Evolutionary conservation across 1,284 basidiomycete species (phyloP).

Genomic region (Ustilago nuda): DNA sequence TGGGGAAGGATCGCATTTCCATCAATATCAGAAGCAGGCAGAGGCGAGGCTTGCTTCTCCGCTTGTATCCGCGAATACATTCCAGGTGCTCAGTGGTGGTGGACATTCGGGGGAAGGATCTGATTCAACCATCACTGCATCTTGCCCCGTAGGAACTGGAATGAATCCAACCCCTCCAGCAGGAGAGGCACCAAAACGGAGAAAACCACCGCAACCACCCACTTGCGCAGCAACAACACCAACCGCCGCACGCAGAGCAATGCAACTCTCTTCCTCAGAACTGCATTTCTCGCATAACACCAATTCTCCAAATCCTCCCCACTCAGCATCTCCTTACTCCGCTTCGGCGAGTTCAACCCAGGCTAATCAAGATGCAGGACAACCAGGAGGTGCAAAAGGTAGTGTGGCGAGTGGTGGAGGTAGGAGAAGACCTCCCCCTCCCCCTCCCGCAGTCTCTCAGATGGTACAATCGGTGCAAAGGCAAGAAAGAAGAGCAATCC

Average conservation of each 20-base stretch:
- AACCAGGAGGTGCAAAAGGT: neutral
- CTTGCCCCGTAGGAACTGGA: no score
- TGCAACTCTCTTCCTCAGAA: conserved; percentile 19
- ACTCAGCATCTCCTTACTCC: conserved; percentile 2
- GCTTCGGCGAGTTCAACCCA: neutral
- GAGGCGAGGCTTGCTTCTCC: conserved; percentile 13
- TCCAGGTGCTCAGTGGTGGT: conserved; percentile 12
- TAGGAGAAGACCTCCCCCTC: conserved; percentile 18
- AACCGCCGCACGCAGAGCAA: conserved; percentile 4
- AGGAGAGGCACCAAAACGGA: conserved; percentile 10
- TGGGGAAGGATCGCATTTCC: neutral
- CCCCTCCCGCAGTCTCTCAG: conserved; percentile 1
- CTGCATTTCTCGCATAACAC: neutral
- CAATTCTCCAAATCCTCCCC: neutral
- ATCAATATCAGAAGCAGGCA: neutral
- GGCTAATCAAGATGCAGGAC: conserved; percentile 12
- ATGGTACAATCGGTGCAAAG: neutral
- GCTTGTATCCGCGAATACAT: conserved; percentile 18
- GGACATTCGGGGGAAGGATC: conserved; percentile 5
- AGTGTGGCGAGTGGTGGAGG: neutral
- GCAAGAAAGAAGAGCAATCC: neutral
- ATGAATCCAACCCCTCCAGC: neutral
- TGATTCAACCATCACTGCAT: conserved; percentile 11
- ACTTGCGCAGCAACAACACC: neutral
- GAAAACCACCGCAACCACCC: conserved; percentile 41